Conservation (phyloP, 139 green algal genomes). For the Eudorina sp. region DNA sequence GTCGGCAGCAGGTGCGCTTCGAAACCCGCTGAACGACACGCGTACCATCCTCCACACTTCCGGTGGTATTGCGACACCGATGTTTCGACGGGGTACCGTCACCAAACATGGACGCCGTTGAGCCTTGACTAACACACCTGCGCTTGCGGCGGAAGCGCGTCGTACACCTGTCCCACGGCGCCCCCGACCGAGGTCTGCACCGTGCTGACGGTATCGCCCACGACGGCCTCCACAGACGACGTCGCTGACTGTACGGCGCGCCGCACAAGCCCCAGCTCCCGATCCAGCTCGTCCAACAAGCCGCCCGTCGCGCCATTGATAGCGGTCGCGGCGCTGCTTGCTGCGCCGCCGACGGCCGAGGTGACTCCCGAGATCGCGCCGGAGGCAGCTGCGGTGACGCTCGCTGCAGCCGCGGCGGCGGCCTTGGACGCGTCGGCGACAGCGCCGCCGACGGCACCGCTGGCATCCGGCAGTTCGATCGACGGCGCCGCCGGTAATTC, state of each 20-base stretch:
- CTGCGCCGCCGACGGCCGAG: neutral
- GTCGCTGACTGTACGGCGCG: neutral
- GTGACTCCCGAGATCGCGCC: neutral
- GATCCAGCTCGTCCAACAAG: slow-evolving; percentile 3
- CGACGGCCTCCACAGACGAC: neutral
- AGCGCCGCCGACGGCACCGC: neutral
- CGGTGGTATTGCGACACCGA: too few relatives aligned
- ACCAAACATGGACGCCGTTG: too few relatives aligned
- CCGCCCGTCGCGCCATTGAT: neutral
- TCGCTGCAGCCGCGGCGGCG: neutral
- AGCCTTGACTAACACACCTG: too few relatives aligned
- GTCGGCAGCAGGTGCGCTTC: too few relatives aligned
- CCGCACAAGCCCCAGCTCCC: neutral
- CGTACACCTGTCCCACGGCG: neutral
- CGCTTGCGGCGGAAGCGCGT: slow-evolving; percentile 7
- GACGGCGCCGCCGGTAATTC: neutral
- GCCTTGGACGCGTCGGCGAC: neutral
- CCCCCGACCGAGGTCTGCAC: neutral
- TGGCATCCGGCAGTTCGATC: slow-evolving; percentile 15
- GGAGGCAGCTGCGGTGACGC: neutral
- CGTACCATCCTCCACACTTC: too few relatives aligned
- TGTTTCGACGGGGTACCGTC: too few relatives aligned
- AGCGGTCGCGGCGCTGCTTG: neutral
- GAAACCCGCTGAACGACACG: too few relatives aligned
- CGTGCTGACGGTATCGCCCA: neutral